phyloP scores from a whole-genome alignment of 768 basidiomycete species.

The Lactarius quietus region DNA sequence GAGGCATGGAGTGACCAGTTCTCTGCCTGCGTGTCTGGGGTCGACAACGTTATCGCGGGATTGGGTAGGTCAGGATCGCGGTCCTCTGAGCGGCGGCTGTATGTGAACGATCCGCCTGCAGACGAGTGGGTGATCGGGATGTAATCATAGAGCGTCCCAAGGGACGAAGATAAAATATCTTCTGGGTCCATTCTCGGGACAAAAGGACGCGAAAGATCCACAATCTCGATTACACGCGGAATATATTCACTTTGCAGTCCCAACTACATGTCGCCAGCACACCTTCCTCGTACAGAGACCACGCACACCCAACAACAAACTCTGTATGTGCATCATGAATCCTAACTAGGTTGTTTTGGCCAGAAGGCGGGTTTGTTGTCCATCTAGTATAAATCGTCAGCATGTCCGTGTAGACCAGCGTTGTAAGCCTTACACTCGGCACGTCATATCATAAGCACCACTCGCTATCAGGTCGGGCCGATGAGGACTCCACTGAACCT shows the following conservation, averaged over 20 bases:
- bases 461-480: conserved; percentile 65
- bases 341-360: conserved; percentile 51
- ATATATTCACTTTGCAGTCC: conserved; percentile 83
- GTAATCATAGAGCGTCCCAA: conserved; percentile 59
- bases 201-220: neutral
- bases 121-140: conserved; percentile 58
- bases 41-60: conserved; percentile 44
- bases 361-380: conserved; percentile 58
- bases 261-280: conserved; percentile 87
- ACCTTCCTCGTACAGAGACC: conserved; percentile 91
- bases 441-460: conserved; percentile 93
- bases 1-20: conserved; percentile 80
- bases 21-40: conserved; percentile 60
- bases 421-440: conserved; percentile 61
- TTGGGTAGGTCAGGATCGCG: conserved; percentile 1
- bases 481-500: conserved; percentile 88
- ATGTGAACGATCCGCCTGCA: conserved; percentile 50
- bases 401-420: conserved; percentile 20
- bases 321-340: conserved; percentile 91
- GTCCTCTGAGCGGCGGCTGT: conserved; percentile 31
- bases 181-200: conserved; percentile 41
- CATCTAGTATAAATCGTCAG: conserved; percentile 43
- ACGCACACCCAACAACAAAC: conserved; percentile 87
- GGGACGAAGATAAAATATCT: conserved; percentile 64
- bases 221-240: conserved; percentile 42